Conservation (phyloP, 805 yeast species). For the Starmerella riodocensis region DNA sequence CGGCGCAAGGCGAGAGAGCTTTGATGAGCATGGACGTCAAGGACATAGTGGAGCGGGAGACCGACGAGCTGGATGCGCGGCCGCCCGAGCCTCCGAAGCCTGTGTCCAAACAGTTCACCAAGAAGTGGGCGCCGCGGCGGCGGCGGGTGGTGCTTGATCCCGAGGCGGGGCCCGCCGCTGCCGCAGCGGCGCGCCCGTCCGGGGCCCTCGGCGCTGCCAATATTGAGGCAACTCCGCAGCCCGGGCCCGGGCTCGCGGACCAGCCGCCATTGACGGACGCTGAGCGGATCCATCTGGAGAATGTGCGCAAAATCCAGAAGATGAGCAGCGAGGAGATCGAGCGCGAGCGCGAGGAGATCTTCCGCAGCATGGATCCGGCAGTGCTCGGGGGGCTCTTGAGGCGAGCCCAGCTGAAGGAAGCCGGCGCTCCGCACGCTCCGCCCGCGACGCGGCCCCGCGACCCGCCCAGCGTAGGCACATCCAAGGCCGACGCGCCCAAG, state of each 20-base stretch:
- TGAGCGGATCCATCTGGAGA: constrained; percentile 66
- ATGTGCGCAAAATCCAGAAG: constrained; percentile 42
- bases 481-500: background rate
- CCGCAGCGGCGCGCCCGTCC: no score
- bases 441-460: background rate
- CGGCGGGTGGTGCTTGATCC: constrained; percentile 15
- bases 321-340: constrained; percentile 58
- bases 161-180: no score
- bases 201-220: no score
- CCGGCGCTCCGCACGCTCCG: constrained; percentile 14
- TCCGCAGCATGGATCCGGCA: constrained; percentile 55
- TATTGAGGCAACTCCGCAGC: no score
- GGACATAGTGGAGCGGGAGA: constrained; percentile 21
- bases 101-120: background rate
- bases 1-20: no score
- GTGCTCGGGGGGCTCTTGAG: constrained; percentile 35
- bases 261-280: constrained; percentile 36
- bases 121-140: constrained; percentile 11
- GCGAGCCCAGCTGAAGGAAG: constrained; percentile 37
- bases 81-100: constrained; percentile 13
- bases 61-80: background rate
- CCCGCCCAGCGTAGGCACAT: background rate
- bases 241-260: background rate
- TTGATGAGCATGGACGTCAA: no score
- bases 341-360: constrained; percentile 50